Percentiles rank a stretch among this genome's conserved stretches.
phyloP scores from a whole-genome alignment of 768 basidiomycete species.

The Trametes gibbosa region DNA sequence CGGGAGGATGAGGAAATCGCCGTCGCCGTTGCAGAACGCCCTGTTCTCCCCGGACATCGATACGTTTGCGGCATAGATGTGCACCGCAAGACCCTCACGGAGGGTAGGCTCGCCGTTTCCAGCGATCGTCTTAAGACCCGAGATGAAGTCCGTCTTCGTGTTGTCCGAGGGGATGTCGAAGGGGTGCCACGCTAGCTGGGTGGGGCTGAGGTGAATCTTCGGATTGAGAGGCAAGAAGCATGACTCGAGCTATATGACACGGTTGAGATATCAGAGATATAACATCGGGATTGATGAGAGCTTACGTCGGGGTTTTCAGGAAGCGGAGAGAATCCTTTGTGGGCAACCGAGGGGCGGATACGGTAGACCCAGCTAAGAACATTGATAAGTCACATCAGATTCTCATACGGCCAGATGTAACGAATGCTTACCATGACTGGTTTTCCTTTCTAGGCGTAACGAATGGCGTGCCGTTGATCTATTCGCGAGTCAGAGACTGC shows the following conservation, averaged over 20 bases:
- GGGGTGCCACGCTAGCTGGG: slow-evolving; percentile 65
- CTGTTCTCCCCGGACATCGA: slow-evolving; percentile 50
- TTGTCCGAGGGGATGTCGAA: slow-evolving; percentile 48
- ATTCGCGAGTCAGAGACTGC: neutral
- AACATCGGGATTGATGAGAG: neutral
- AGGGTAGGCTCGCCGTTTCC: slow-evolving; percentile 62
- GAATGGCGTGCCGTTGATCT: slow-evolving; percentile 63
- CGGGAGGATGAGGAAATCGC: slow-evolving; percentile 66
- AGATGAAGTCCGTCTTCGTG: slow-evolving; percentile 50
- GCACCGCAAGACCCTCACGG: slow-evolving; percentile 63
- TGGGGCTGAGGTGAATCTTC: slow-evolving; percentile 58
- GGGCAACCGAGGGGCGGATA: slow-evolving; percentile 66
- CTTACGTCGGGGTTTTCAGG: slow-evolving; percentile 59
- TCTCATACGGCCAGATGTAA: neutral
- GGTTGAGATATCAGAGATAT: neutral
- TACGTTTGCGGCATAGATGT: slow-evolving; percentile 57
- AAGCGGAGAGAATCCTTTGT: slow-evolving; percentile 55
- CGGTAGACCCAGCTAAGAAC: slow-evolving; percentile 57
- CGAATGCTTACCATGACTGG: slow-evolving; percentile 42
- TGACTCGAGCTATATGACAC: slow-evolving; percentile 48
- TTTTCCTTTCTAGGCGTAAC: slow-evolving; percentile 56
- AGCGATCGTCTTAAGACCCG: slow-evolving; percentile 60
- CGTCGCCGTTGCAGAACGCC: slow-evolving; percentile 62
- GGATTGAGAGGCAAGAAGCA: slow-evolving; percentile 59
- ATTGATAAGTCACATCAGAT: neutral